Conservation (phyloP, 2,329 filamentous ascomycete genomes). For the Lanzia echinophila region DNA sequence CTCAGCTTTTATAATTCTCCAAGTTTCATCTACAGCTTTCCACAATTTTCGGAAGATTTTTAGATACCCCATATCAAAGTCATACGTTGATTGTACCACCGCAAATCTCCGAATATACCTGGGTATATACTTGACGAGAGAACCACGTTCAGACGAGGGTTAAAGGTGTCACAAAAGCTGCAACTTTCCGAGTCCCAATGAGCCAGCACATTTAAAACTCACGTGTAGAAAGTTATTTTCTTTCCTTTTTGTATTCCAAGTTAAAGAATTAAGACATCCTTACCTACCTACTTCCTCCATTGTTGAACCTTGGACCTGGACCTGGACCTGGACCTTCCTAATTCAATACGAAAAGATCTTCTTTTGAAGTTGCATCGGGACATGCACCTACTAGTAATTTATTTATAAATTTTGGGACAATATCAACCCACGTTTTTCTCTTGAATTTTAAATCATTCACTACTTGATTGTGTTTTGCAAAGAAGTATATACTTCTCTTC, state of each 20-base stretch:
- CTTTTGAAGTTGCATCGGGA: slow-evolving; percentile 1
- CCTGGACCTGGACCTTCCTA: not conserved
- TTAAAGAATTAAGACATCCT: not conserved
- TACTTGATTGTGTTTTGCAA: not conserved
- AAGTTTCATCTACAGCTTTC: not conserved
- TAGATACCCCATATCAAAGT: not conserved
- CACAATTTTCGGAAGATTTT: not conserved
- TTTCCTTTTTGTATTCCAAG: not conserved
- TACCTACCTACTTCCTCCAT: too few relatives aligned
- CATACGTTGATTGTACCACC: not conserved
- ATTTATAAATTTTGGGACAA: not conserved
- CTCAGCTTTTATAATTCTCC: not conserved
- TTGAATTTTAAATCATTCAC: not conserved
- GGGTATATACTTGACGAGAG: not conserved
- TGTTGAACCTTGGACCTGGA: too few relatives aligned
- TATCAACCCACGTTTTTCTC: not conserved
- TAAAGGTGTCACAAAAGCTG: slow-evolving; percentile 4
- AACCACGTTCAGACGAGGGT: slow-evolving; percentile 1
- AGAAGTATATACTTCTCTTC: too few relatives aligned
- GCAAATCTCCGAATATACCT: slow-evolving; percentile 1
- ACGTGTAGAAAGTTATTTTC: not conserved
- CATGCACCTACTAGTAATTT: slow-evolving; percentile 1
- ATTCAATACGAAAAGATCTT: not conserved
- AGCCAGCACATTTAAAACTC: slow-evolving; percentile 9
- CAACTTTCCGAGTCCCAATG: slow-evolving; percentile 5